phyloP scores from a whole-genome alignment of 805 yeast species.

The Suhomyces faveliae region DNA sequence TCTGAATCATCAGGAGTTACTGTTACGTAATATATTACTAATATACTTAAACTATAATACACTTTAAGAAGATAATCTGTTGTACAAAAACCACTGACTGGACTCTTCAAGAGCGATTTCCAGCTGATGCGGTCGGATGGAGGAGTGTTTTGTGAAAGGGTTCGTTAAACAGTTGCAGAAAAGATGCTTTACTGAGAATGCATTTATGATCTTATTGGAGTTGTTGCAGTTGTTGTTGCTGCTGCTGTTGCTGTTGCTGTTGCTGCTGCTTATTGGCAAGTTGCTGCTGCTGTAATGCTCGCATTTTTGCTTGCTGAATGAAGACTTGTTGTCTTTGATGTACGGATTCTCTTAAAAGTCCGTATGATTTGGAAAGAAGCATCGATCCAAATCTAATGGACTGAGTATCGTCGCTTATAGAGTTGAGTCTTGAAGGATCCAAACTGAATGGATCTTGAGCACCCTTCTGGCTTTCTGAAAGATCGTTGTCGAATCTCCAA shows the following conservation, averaged over 20 bases:
- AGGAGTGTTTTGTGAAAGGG: not conserved
- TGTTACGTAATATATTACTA: constrained; percentile 1
- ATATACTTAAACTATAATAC: constrained; percentile 8
- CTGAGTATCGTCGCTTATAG: constrained; percentile 83
- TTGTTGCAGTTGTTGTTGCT: constrained; percentile 2
- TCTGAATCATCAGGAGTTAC: too few relatives aligned
- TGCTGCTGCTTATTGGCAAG: constrained; percentile 15
- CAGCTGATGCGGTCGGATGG: not conserved
- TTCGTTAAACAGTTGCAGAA: not conserved
- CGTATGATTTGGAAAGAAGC: constrained; percentile 85
- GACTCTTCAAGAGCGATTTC: not conserved
- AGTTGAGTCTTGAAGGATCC: constrained; percentile 82
- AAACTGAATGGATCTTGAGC: constrained; percentile 52
- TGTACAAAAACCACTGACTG: not conserved
- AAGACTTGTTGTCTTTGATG: constrained; percentile 57
- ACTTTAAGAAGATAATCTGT: constrained; percentile 6
- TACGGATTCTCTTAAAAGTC: constrained; percentile 71
- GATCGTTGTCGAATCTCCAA: constrained; percentile 67
- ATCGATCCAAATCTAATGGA: constrained; percentile 88
- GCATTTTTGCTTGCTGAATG: constrained; percentile 50
- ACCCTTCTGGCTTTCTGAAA: constrained; percentile 38
- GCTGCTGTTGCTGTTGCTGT: constrained; percentile 5
- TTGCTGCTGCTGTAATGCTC: constrained; percentile 44
- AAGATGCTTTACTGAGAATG: not conserved
- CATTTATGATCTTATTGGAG: not conserved